phyloP scores from a whole-genome alignment of 2,329 filamentous ascomycete species.

The Cladophialophora exuberans region DNA sequence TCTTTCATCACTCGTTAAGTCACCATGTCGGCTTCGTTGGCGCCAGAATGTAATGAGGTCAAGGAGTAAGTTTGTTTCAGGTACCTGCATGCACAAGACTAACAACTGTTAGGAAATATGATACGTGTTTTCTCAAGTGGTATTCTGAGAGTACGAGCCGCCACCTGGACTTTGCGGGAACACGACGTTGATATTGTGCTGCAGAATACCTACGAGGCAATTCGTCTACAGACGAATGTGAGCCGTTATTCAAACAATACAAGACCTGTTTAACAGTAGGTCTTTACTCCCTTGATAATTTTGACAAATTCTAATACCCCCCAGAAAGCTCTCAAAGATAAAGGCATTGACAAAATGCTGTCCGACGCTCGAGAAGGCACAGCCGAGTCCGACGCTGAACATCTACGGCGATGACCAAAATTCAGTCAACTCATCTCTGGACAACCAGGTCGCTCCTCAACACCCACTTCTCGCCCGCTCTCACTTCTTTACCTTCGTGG shows the following conservation, averaged over 20 bases:
- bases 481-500: conserved; percentile 82
- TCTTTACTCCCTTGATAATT: not conserved
- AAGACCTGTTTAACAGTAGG: conserved; percentile 80
- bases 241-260: conserved; percentile 83
- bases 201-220: conserved; percentile 87
- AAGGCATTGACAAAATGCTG: conserved; percentile 90
- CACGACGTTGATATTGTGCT: conserved; percentile 11
- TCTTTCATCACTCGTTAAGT: too few relatives aligned
- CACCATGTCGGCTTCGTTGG: conserved; percentile 83
- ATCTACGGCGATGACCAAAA: conserved; percentile 51
- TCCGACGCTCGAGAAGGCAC: conserved; percentile 89
- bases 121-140: conserved; percentile 98
- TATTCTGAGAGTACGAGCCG: conserved; percentile 87
- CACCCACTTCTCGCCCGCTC: conserved; percentile 85
- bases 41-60: conserved; percentile 90
- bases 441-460: conserved; percentile 75
- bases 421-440: conserved; percentile 35
- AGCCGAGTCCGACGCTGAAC: conserved; percentile 79
- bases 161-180: conserved; percentile 22
- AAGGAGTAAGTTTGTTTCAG: conserved; percentile 72
- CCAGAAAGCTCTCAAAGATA: conserved; percentile 81
- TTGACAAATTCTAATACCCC: not conserved
- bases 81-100: not conserved
- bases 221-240: conserved; percentile 83
- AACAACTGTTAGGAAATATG: conserved; percentile 72